A percentile compares a stretch with the other conserved stretches of the same genome.
phyloP scores from a whole-genome alignment of 75 land plant species.

The Cryptomeria japonica region DNA sequence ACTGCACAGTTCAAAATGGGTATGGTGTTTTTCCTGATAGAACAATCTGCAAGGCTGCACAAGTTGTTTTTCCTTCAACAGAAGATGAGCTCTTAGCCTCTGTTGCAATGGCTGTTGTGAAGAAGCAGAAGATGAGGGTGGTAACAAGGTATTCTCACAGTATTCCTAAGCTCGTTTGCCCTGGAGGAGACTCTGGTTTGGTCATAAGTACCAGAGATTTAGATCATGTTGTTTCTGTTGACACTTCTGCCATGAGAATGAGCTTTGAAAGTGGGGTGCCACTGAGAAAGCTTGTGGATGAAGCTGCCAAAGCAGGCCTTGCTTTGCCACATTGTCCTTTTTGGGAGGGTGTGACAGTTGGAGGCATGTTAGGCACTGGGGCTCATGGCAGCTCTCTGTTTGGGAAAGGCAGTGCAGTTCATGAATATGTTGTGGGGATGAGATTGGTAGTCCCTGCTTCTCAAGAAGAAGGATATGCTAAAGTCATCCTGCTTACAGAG shows the following conservation, averaged over 20 bases:
- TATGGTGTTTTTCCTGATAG: constrained; percentile 60
- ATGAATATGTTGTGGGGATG: constrained; percentile 58
- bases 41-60: constrained; percentile 31
- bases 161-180: constrained; percentile 73
- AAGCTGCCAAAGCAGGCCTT: constrained; percentile 47
- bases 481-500: constrained; percentile 28
- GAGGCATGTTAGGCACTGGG: constrained; percentile 66
- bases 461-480: constrained; percentile 52
- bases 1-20: constrained; percentile 53
- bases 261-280: constrained; percentile 59
- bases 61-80: constrained; percentile 43
- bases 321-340: constrained; percentile 73
- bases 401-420: constrained; percentile 74
- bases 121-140: constrained; percentile 52
- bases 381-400: constrained; percentile 81
- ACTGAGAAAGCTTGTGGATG: constrained; percentile 45
- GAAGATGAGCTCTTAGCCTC: constrained; percentile 56
- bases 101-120: constrained; percentile 45
- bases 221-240: constrained; percentile 26
- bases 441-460: constrained; percentile 53
- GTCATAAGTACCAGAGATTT: constrained; percentile 64
- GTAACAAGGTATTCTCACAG: constrained; percentile 53
- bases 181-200: constrained; percentile 55
- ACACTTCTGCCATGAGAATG: constrained; percentile 27
- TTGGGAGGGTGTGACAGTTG: constrained; percentile 77